Conservation (phyloP, 2,329 filamentous ascomycete species). For the Fusarium miscanthi region DNA sequence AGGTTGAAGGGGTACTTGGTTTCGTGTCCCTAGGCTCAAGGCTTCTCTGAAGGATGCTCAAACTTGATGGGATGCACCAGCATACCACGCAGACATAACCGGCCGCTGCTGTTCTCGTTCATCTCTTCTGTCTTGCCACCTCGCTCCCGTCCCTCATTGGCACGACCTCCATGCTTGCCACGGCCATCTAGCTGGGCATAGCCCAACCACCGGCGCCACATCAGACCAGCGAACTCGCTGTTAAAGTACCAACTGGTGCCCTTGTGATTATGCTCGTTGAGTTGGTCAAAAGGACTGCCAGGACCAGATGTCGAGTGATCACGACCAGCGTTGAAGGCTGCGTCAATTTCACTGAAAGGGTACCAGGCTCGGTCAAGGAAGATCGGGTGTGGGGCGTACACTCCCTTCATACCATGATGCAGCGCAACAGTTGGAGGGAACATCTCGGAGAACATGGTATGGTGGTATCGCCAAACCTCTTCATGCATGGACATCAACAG, state of each 20-base stretch:
- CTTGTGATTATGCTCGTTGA: conserved; percentile 84
- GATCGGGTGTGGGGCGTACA: conserved; percentile 84
- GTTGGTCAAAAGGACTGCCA: conserved; percentile 73
- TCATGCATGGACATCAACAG: conserved; percentile 79
- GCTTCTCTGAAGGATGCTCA: conserved; percentile 62
- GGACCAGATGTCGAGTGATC: conserved; percentile 72
- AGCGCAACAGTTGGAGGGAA: conserved; percentile 77
- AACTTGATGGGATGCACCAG: conserved; percentile 84
- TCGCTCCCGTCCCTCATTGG: conserved; percentile 59
- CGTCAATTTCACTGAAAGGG: conserved; percentile 71
- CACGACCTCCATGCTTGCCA: conserved; percentile 60
- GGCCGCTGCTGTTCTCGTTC: conserved; percentile 60
- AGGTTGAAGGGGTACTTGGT: conserved; percentile 1
- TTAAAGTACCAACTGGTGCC: conserved; percentile 90
- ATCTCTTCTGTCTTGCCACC: conserved; percentile 65
- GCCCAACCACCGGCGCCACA: conserved; percentile 83
- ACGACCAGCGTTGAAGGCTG: conserved; percentile 82
- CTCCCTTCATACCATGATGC: conserved; percentile 81
- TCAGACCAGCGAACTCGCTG: conserved; percentile 77
- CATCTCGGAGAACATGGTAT: conserved; percentile 84
- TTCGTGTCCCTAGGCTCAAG: conserved; percentile 20
- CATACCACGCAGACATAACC: conserved; percentile 84
- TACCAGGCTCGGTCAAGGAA: conserved; percentile 82
- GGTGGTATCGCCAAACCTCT: conserved; percentile 73
- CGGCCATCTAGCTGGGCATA: conserved; percentile 65